A percentile compares a stretch with the other conserved stretches of the same genome.
These are phyloP conservation scores for Leccinum variicolor DNA, from an alignment of 768 basidiomycete species.

Conservation along the genomic window DNA sequence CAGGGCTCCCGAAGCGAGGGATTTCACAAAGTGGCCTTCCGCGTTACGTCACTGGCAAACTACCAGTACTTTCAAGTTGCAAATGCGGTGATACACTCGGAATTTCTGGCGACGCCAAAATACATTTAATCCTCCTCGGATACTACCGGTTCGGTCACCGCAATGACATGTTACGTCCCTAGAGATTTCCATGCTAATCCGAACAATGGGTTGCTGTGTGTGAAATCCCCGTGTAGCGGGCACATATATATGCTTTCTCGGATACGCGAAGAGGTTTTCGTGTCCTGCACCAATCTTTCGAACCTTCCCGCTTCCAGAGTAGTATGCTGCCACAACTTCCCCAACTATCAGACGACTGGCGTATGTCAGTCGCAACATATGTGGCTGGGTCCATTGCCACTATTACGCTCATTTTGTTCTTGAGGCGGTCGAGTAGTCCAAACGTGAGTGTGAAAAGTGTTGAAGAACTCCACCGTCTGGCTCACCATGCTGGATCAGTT, in stretches of 20 bases:
- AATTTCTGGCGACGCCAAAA: neutral
- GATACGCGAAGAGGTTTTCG: neutral
- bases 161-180: neutral
- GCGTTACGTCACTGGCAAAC: no score
- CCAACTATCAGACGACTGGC: neutral
- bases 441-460: neutral
- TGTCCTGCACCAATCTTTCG: neutral
- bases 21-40: no score
- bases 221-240: neutral
- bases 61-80: no score
- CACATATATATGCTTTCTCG: neutral
- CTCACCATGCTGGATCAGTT: constrained; percentile 11
- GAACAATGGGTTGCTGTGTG: neutral
- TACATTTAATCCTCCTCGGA: neutral
- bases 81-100: no score
- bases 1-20: no score
- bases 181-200: neutral
- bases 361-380: neutral
- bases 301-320: neutral
- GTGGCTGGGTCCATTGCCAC: neutral
- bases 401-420: neutral
- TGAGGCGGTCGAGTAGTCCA: neutral
- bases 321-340: neutral
- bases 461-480: neutral
- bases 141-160: neutral